phyloP scores from a whole-genome alignment of 2,329 filamentous ascomycete species.

The Penicillium sp. region DNA sequence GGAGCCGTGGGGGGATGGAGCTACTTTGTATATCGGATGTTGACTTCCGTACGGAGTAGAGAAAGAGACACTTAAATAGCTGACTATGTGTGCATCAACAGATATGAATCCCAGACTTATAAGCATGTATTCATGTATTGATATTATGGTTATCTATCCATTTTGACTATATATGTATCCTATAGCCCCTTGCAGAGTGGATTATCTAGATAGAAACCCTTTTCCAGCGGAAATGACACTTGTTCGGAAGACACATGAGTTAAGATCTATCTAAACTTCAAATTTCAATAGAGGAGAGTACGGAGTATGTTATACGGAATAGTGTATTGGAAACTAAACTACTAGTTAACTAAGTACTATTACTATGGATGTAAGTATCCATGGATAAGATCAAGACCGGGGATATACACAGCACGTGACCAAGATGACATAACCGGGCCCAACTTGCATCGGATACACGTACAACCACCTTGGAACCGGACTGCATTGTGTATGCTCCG shows the following conservation, averaged over 20 bases:
- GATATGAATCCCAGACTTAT: too few species aligned
- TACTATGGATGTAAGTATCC: too few species aligned
- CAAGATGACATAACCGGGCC: conserved; percentile 13
- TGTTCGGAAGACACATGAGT: neutral
- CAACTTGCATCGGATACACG: neutral
- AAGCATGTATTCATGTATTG: too few species aligned
- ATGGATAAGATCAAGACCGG: too few species aligned
- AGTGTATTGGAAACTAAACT: too few species aligned
- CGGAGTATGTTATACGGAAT: neutral
- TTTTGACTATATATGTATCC: neutral
- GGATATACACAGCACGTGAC: conserved; percentile 10
- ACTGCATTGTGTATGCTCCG: conserved; percentile 7
- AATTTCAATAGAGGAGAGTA: neutral
- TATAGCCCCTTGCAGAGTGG: conserved; percentile 9
- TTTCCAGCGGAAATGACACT: neutral
- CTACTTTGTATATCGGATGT: neutral
- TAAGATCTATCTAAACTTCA: neutral
- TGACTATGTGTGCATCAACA: too few species aligned
- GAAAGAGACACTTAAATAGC: neutral
- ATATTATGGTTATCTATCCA: too few species aligned
- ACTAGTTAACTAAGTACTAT: too few species aligned
- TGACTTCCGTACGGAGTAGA: neutral
- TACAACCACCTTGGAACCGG: neutral
- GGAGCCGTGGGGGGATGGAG: neutral
- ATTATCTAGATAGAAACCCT: neutral